Base-by-base conservation (phyloP, 805 yeast species). In the Kurtzmaniella fragi region DNA sequence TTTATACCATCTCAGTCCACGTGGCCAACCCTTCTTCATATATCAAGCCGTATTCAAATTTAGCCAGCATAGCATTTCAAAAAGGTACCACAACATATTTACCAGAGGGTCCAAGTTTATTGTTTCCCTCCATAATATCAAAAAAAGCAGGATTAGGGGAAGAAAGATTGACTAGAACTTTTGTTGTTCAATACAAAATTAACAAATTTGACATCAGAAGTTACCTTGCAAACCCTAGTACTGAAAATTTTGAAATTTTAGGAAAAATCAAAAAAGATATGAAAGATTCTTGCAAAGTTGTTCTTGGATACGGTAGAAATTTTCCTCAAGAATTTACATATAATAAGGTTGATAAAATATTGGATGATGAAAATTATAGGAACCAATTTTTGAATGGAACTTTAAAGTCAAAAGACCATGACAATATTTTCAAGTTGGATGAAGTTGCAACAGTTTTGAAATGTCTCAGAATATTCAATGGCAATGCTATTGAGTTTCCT, bases 21-120 rank as follows among this genome's bases (percentile, higher is more conserved):
- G 77, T 91, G 45, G 97, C 98, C 1, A 89, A 91, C 56, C 97
- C 97, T 0, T 70, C 87, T 0, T 82, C 96, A 0, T 76, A 71
- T 45, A 58, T 86, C 41, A 56, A 53, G 15, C 71, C 71, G 1
- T 43, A 49, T 5, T 66, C 71, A 0, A 45, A 51, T 2, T 45
- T 80, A 17, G 65, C 81, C 13, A 60, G 70, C 34, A 70, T 77
- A 37, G 95, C 95, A 0, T 74, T 70, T 45, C 70, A 67, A 33
- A 71, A 80, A 47, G 76, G 82, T 0, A 62, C 77, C 16, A 87
- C 96, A 0, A 71, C 81, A 1, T 91, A 90, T 53, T 71, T 83
- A 16, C 91, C 95, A 0, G 84, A 80, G 32, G 64, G 66, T 1
- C 76, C 78, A 0, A 57, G 71, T 8, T 78, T 84, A 40, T 82